Evolutionary conservation across 345 rosid species (phyloP), one percentile per base, ranked within the genome.

Genomic region (Salix exigua): DNA sequence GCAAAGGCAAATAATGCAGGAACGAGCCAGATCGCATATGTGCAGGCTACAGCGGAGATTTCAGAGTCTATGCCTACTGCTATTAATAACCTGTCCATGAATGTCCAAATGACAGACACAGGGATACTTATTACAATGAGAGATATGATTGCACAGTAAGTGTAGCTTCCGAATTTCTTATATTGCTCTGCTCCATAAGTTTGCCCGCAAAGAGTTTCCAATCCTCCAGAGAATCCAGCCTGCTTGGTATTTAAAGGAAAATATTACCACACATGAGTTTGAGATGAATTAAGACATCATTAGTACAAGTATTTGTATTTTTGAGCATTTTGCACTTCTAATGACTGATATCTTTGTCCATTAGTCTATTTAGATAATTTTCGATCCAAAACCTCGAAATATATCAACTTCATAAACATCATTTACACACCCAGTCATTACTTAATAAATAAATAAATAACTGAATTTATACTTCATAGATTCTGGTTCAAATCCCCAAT

Each of bases 181-280:
- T 78, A 86, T 78, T 88, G 89, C 51, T 78, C 62, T 60, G 92
- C 92, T 76, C 94, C 95, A 77, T 84, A 88, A 28, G 91, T 89
- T 85, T 89, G 91, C 25, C 92, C 92, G 75, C 90, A 87, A 0
- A 88, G 71, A 66, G 94, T 90, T 63, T 90, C 94, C 62, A 88
- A 68, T 17, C 86, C 95, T 74, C 95, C 87, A 48, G 85, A 80
- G 74, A 91, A 37, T 48, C 95, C 95, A 60, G 68, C 70, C 88
- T 86, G 79, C 63, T 51, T 73, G 60, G 16, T n/a, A 33, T 17
- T 1, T 23, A 10, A 33, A 31, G 6, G 19, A 50, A 50, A 16
- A 50, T 14, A 50, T 50, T 17, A 50, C 7, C 19, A 14, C 5
- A 16, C 19, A 16, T 0, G 6, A 50, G 2, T 50, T 50, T 17